Evolutionary conservation across 2,329 filamentous ascomycete genomes (phyloP), one percentile per base, ranked within the genome.

Genomic region (Claviceps cyperi): DNA sequence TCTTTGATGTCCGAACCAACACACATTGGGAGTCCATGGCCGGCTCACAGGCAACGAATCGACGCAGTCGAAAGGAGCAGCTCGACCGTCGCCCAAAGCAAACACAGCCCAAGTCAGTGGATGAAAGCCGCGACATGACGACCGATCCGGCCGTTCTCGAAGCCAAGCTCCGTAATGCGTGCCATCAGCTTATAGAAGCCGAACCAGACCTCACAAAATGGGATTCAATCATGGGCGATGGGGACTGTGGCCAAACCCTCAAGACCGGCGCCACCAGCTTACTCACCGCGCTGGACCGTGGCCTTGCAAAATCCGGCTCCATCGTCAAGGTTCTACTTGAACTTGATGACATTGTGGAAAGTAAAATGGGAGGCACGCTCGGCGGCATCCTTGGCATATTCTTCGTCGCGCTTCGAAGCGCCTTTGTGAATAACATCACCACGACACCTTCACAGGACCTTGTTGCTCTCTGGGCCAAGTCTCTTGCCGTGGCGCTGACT

Each of bases 1-100:
- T 86, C 53, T 70, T 84, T n/a, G 83, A 86, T 60, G 71, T 71
- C 28, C 76, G 72, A 45, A 83, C 81, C 0, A 77, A 79, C 59
- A 77, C 74, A 0, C 64, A 62, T 55, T 77, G 74, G 74, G 74
- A 77, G 58, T 71, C 72, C 2, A 66, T 75, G 59, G 66, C 72
- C 1, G 74, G 74, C 0, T 63, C 66, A 0, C 74, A 77, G 55
- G 54, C 59, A 54, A 54, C 59, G 2, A 53, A 55, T 15, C 60
- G 64, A 3, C 62, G 64, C 13, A 59, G 62, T 13, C 67, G 72
- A 21, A 59, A 59, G 4, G 63, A 71, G 46, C 73, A 77, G 55
- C 56, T 76, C 22, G 69, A 73, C 3, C 60, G 59, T 43, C 6
- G 58, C 66, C 0, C 63, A 67, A 0, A 49, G 53, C 8, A 64